Evolutionary conservation across 1,284 basidiomycete species (phyloP).

Genomic region (Stereum hirsutum): DNA sequence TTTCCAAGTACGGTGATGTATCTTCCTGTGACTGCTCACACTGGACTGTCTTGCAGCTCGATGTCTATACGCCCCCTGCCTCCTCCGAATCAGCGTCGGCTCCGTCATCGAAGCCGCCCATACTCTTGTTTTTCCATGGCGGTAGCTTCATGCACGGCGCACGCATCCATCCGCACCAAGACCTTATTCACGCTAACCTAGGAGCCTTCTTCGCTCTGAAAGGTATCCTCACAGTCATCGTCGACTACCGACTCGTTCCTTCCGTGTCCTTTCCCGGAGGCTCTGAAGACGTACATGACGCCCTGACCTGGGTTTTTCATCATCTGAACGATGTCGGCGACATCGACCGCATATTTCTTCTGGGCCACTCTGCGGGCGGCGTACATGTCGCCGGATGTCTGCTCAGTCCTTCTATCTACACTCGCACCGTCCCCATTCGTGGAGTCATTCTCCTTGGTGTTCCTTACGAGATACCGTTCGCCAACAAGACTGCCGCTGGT

Average conservation of each 20-base stretch:
- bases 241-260: not conserved
- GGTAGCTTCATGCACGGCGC: not conserved
- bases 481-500: too few species aligned
- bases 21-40: too few species aligned
- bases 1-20: too few species aligned
- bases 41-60: too few species aligned
- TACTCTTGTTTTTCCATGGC: slow-evolving; percentile 25
- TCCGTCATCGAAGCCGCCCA: slow-evolving; percentile 27
- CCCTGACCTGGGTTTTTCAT: not conserved
- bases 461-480: too few species aligned
- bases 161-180: slow-evolving; percentile 21
- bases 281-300: not conserved
- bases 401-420: too few species aligned
- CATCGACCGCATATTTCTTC: not conserved
- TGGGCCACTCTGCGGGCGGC: not conserved
- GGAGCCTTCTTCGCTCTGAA: slow-evolving; percentile 1
- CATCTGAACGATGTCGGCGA: not conserved
- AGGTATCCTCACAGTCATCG: not conserved
- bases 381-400: too few species aligned
- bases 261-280: not conserved
- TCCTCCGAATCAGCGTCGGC: slow-evolving; percentile 12
- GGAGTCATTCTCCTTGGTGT: too few species aligned
- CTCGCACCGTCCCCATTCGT: too few species aligned
- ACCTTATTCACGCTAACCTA: not conserved
- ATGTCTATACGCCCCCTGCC: slow-evolving; percentile 57